phyloP scores from a whole-genome alignment of 2,329 filamentous ascomycete genomes.

The Aspergillus sp. region DNA sequence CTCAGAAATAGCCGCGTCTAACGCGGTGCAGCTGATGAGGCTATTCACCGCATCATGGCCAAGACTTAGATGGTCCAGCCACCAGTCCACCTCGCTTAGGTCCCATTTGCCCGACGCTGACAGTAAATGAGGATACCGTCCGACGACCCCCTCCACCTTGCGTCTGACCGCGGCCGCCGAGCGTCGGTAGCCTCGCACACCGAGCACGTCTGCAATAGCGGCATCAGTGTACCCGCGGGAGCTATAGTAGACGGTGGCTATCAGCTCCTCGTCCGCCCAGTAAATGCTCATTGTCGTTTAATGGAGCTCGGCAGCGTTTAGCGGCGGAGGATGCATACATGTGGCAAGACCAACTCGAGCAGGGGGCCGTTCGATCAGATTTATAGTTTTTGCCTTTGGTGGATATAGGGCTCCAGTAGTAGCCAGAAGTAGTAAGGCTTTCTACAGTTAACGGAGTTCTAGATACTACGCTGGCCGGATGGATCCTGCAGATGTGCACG shows the following conservation, averaged over 20 bases:
- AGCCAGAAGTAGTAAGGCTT: too few relatives aligned
- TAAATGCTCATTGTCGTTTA: neutral
- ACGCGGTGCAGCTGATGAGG: neutral
- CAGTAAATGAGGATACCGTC: neutral
- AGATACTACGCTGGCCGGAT: too few relatives aligned
- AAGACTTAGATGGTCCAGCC: slow-evolving; percentile 3
- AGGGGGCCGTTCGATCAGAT: too few relatives aligned
- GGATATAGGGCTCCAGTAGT: too few relatives aligned
- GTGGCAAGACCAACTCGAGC: too few relatives aligned
- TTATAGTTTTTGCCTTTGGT: too few relatives aligned
- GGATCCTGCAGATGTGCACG: too few relatives aligned
- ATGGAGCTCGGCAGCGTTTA: too few relatives aligned
- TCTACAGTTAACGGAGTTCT: too few relatives aligned
- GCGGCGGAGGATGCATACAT: too few relatives aligned
- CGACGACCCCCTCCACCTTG: neutral
- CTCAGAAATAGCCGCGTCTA: neutral
- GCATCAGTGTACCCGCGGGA: slow-evolving; percentile 2
- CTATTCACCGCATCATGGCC: neutral
- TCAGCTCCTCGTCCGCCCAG: slow-evolving; percentile 1
- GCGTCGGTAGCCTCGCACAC: neutral
- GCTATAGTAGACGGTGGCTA: neutral
- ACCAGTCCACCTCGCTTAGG: neutral
- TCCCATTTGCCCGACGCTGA: neutral
- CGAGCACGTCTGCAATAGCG: neutral
- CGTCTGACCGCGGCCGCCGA: neutral